These are phyloP conservation scores for Colletotrichum lini DNA, from an alignment of 2,329 filamentous ascomycete species.

Conservation along the genomic window DNA sequence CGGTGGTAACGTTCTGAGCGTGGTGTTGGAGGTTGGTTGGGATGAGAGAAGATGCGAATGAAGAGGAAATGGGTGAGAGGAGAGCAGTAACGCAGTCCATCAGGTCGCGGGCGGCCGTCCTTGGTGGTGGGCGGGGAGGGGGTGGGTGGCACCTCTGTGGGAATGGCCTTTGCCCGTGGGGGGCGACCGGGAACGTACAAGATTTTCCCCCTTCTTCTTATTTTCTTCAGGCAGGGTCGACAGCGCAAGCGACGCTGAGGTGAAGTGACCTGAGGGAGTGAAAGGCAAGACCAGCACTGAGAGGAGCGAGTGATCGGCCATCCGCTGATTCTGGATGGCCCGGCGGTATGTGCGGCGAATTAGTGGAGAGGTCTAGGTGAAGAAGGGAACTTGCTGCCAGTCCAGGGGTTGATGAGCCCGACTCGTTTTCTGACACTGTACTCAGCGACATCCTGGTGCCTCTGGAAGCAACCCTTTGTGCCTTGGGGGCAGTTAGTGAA, in stretches of 20 bases:
- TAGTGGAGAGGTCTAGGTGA: slow-evolving; percentile 62
- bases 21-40: slow-evolving; percentile 44
- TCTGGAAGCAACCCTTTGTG: too few relatives aligned
- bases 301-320: slow-evolving; percentile 36
- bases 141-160: slow-evolving; percentile 1
- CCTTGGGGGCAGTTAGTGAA: background rate
- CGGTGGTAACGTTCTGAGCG: slow-evolving; percentile 50
- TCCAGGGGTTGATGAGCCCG: background rate
- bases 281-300: slow-evolving; percentile 4
- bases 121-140: slow-evolving; percentile 2
- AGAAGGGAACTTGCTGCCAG: slow-evolving; percentile 26
- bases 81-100: slow-evolving; percentile 5
- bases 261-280: slow-evolving; percentile 8
- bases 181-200: slow-evolving; percentile 13
- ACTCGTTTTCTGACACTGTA: slow-evolving; percentile 8
- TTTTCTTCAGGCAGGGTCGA: background rate
- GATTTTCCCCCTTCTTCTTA: background rate
- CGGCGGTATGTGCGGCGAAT: slow-evolving; percentile 72
- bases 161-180: slow-evolving; percentile 5
- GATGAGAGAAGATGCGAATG: slow-evolving; percentile 7
- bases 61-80: slow-evolving; percentile 25
- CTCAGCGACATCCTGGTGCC: background rate
- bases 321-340: slow-evolving; percentile 52
- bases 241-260: slow-evolving; percentile 4
- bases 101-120: slow-evolving; percentile 3